Percentiles rank a stretch among this genome's conserved stretches.
Evolutionary conservation across 1,139 yeast species (phyloP).

Genomic region (Pichia sorboxylosa): DNA sequence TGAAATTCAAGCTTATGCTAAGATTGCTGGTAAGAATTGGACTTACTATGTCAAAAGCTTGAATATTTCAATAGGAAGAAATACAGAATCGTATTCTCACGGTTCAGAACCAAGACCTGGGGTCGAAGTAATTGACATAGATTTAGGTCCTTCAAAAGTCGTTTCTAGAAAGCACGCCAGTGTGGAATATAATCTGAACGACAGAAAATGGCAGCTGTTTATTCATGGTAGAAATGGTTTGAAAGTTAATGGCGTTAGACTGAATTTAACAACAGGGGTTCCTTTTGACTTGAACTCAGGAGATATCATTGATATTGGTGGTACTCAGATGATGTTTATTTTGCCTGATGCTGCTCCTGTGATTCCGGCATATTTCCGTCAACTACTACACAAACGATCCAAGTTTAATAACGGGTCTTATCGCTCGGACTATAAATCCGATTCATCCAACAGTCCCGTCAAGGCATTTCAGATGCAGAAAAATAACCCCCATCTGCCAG

Average conservation of each 20-base stretch:
- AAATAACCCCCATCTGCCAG: conserved; percentile 10
- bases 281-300: conserved; percentile 62
- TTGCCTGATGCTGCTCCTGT: conserved; percentile 83
- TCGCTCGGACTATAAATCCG: too few relatives aligned
- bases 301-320: conserved; percentile 84
- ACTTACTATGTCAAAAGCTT: conserved; percentile 84
- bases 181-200: conserved; percentile 63
- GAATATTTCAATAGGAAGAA: conserved; percentile 71
- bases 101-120: conserved; percentile 4
- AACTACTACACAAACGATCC: conserved; percentile 20
- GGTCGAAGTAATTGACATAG: conserved; percentile 55
- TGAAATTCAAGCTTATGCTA: conserved; percentile 93
- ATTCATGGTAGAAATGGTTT: conserved; percentile 89
- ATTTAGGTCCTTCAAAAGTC: conserved; percentile 92
- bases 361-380: conserved; percentile 41
- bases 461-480: conserved; percentile 40
- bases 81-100: conserved; percentile 39
- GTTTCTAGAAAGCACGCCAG: conserved; percentile 85
- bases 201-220: conserved; percentile 75
- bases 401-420: neutral
- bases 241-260: conserved; percentile 64
- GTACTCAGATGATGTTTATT: conserved; percentile 98
- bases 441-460: conserved; percentile 14
- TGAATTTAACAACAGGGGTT: conserved; percentile 30
- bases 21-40: conserved; percentile 90